Base-by-base conservation (phyloP, 371 early-diverging fungal genomes). In the Rhizopus delemar region DNA sequence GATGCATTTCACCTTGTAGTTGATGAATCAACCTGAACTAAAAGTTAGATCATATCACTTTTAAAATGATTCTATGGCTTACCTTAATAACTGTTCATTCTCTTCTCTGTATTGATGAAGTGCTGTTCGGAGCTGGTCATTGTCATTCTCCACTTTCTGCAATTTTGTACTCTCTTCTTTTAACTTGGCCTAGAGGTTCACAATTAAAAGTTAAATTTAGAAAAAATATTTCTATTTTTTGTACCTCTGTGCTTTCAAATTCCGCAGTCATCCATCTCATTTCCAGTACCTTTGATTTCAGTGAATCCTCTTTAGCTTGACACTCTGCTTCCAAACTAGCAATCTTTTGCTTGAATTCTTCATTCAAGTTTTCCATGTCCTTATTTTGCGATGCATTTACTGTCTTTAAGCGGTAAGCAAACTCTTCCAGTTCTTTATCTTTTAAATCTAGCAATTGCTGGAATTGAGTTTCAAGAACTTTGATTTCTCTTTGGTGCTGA, bases 11-110 rank as follows among this genome's bases (percentile, higher is more conserved):
- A 28, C 63, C 51, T 63, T 77, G 77, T 43, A 77, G 65, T 56
- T 71, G 68, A 32, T 72, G 62, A 55, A 77, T 72, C 12, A 77
- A 36, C 54, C 77, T 77, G 62, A 11, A 43, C 36, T 13, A 22
- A 28, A 29, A 43, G 2, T 5, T 7, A 12, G 39, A 9, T 39
- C 2, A 39, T 39, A 43, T 13, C 13, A 16, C 46, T 31, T 29
- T 22, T 46, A 28, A 46, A 46, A 15, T 8, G 39, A 8, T 6
- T 52, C 51, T 11, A 15, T 4, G 7, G 2, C 46, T 59, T 65
- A 73, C 83, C 79, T 79, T 68, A 75, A 46, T 75, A 82, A 71
- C 50, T 71, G 74, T 16, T 71, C 69, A 51, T 74, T 82, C 60
- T 77, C 82, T 28, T 66, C 71, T 38, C 62, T 58, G 16, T 53